A percentile compares a stretch with the other conserved stretches of the same genome.
Evolutionary conservation across 164 flowering plant genomes (phyloP).

Genomic region (Umbilicus rupestris): DNA sequence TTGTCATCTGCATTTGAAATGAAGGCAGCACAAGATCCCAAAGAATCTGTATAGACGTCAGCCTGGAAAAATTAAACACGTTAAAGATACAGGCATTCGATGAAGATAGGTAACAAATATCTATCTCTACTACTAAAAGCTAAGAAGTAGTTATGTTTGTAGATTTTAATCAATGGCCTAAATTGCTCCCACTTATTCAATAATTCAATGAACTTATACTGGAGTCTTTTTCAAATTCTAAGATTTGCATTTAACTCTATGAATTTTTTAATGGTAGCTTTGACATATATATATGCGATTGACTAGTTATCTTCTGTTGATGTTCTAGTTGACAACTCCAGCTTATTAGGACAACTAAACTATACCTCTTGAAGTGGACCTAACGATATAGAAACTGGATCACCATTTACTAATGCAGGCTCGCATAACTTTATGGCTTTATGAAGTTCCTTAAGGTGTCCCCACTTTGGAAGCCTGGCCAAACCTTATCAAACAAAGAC

Average conservation of each 20-base stretch:
- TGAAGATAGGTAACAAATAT: background rate
- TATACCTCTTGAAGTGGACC: constrained; percentile 83
- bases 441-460: constrained; percentile 89
- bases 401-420: constrained; percentile 48
- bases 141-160: background rate
- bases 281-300: background rate
- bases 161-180: background rate
- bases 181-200: background rate
- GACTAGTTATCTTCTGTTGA: background rate
- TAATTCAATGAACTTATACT: background rate
- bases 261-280: background rate
- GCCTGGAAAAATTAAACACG: constrained; percentile 37
- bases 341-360: background rate
- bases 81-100: background rate
- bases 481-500: constrained; percentile 40
- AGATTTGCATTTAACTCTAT: background rate
- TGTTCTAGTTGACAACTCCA: background rate
- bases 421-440: constrained; percentile 70
- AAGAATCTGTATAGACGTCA: constrained; percentile 56
- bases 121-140: background rate
- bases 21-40: constrained; percentile 87
- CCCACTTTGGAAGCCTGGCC: constrained; percentile 94
- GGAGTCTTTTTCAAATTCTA: background rate
- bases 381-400: constrained; percentile 35
- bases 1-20: constrained; percentile 72